Conservation (phyloP, 1,284 basidiomycete genomes). For the Ustilago shanxiensis region DNA sequence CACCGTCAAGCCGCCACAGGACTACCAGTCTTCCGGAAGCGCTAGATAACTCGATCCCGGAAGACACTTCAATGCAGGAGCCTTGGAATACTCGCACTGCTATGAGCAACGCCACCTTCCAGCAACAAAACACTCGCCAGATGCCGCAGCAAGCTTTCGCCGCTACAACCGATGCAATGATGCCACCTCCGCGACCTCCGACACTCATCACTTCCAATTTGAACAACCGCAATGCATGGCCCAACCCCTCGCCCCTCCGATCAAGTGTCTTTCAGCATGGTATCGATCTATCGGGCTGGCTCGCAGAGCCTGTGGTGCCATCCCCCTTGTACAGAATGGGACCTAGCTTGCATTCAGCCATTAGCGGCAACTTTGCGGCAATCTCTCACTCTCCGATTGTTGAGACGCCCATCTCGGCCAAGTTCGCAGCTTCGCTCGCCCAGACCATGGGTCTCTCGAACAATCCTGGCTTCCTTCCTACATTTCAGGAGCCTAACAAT, state of each 20-base stretch:
- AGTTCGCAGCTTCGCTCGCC: constrained; percentile 46
- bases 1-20: constrained; percentile 33
- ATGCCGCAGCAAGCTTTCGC: constrained; percentile 5
- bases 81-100: constrained; percentile 27
- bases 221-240: constrained; percentile 38
- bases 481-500: constrained; percentile 19
- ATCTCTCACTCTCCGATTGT: constrained; percentile 41
- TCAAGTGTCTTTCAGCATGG: constrained; percentile 30
- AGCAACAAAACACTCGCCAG: constrained; percentile 16
- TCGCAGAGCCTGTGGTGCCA: constrained; percentile 67
- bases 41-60: constrained; percentile 10
- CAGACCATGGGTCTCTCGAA: constrained; percentile 40
- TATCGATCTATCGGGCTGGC: constrained; percentile 65
- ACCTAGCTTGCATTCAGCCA: constrained; percentile 51
- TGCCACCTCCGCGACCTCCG: constrained; percentile 41
- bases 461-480: constrained; percentile 26
- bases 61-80: constrained; percentile 18
- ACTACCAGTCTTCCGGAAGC: constrained; percentile 42
- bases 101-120: constrained; percentile 9
- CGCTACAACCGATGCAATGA: constrained; percentile 23
- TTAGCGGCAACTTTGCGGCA: constrained; percentile 42
- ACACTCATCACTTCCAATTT: constrained; percentile 49
- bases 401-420: constrained; percentile 49
- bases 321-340: constrained; percentile 67
- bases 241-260: constrained; percentile 41